Base-by-base conservation (phyloP, 2,329 filamentous ascomycete species). In the Tolypocladium paradoxum region DNA sequence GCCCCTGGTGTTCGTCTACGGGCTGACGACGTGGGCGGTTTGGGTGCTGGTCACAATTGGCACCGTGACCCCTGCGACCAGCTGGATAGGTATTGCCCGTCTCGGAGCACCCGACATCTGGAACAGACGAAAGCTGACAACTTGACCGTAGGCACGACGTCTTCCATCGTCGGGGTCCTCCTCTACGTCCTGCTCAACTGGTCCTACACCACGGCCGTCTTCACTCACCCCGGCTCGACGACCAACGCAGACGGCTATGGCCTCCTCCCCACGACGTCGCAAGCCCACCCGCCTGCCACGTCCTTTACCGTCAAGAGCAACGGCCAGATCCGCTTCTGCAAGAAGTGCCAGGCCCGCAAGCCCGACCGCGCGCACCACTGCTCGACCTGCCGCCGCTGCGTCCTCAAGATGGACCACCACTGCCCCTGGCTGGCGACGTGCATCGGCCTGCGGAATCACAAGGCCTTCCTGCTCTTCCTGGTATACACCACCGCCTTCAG, bases 381-480 rank as follows among this genome's bases (percentile, higher is more conserved):
- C 77, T 95, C 90, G 12, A 95, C 90, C 4, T 99, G 93, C 72
- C 83, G 86, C 60, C 86, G 87, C 64, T 99, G 93, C 68, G 91
- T 99, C 29, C 77, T 99, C 68, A 99, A 99, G 76, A 99, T 99
- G 93, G 93, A 99, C 67, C 93, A 99, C 69, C 93, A 99, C 73
- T 99, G 93, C 68, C 93, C 93, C 18, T 99, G 93, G 93, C 79
- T 99, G 49, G 92, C 93, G 31, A 96, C 90, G 4, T 99, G 93
- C 69, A 88, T 99, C 55, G 93, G 93, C 22, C 75, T 99, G 58
- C 83, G 83, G 65, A 99, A 99, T 71, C 95, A 96, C 77, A 99
- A 99, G 72, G 80, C 91, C 0, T 99, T 99, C 66, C 69, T 99
- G 51, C 78, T 97, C 3, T 99, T 97, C 68, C 76, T 99, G 29